Percentiles rank a stretch among this genome's conserved stretches.
Conservation (phyloP, 169 alveolate species). For the Eimeria sp. region DNA sequence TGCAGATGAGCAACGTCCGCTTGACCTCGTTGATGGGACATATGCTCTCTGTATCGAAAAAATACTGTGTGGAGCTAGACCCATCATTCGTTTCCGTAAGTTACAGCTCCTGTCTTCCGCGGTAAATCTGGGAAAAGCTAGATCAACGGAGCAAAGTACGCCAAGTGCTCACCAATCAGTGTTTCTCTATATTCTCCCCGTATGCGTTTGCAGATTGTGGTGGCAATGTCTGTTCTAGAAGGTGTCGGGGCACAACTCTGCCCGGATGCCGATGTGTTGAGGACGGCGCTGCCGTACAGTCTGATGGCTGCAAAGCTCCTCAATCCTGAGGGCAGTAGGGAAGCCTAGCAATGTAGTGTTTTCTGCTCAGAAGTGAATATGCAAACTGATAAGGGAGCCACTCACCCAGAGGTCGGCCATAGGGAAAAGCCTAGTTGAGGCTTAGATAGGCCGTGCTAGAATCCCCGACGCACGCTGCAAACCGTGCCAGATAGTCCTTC, state of each 20-base stretch:
- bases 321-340: not conserved
- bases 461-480: not conserved
- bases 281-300: slow-evolving; percentile 57
- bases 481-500: not conserved
- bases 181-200: not conserved
- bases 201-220: slow-evolving; percentile 66
- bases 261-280: slow-evolving; percentile 74
- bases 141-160: not conserved
- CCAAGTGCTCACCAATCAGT: not conserved
- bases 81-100: slow-evolving; percentile 55
- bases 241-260: slow-evolving; percentile 76
- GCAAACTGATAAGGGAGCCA: not conserved
- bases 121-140: not conserved
- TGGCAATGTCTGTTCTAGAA: slow-evolving; percentile 73
- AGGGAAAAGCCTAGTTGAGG: not conserved
- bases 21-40: slow-evolving; percentile 62
- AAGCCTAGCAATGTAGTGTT: not conserved
- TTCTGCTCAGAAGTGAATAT: not conserved
- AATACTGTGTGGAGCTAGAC: slow-evolving; percentile 63
- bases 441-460: not conserved
- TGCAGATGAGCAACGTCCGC: slow-evolving; percentile 73
- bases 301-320: slow-evolving; percentile 46
- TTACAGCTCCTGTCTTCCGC: not conserved
- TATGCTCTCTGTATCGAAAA: slow-evolving; percentile 56
- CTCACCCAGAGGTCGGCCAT: not conserved